phyloP scores from a whole-genome alignment of 306 rosid genomes.

The Sicyos edulis region DNA sequence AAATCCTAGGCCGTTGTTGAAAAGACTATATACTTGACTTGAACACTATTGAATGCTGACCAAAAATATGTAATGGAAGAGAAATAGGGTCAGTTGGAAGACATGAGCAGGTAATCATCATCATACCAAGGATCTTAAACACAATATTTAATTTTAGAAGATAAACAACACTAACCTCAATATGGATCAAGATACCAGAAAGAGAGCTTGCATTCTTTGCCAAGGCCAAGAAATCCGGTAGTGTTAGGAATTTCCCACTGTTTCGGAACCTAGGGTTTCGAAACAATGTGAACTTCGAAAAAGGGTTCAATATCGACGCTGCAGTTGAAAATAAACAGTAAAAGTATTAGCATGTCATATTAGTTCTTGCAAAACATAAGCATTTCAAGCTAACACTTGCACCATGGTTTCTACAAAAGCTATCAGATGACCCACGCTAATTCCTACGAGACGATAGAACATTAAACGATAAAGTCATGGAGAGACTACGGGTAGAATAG shows the following conservation, averaged over 20 bases:
- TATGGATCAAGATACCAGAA: constrained; percentile 54
- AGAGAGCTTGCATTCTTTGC: constrained; percentile 58
- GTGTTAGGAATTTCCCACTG: constrained; percentile 40
- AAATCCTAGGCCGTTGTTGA: neutral
- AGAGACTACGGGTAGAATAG: too few species aligned
- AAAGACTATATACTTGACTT: neutral
- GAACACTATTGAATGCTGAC: neutral
- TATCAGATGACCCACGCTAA: neutral
- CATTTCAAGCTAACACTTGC: neutral
- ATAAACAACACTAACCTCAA: constrained; percentile 52
- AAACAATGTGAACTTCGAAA: constrained; percentile 21
- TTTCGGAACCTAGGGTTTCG: constrained; percentile 53
- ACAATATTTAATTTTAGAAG: neutral
- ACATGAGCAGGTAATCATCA: neutral
- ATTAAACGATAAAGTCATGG: too few species aligned
- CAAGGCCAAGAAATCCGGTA: constrained; percentile 70
- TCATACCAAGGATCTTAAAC: constrained; percentile 12
- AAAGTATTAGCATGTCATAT: constrained; percentile 7
- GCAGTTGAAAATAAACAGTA: constrained; percentile 22
- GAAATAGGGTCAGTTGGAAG: neutral
- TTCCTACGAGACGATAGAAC: constrained; percentile 1
- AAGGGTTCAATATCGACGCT: constrained; percentile 65
- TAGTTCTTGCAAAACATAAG: constrained; percentile 7
- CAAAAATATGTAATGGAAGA: neutral
- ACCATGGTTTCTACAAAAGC: neutral